phyloP scores from a whole-genome alignment of 257 asterid genomes.

The Primulina tabacum region DNA sequence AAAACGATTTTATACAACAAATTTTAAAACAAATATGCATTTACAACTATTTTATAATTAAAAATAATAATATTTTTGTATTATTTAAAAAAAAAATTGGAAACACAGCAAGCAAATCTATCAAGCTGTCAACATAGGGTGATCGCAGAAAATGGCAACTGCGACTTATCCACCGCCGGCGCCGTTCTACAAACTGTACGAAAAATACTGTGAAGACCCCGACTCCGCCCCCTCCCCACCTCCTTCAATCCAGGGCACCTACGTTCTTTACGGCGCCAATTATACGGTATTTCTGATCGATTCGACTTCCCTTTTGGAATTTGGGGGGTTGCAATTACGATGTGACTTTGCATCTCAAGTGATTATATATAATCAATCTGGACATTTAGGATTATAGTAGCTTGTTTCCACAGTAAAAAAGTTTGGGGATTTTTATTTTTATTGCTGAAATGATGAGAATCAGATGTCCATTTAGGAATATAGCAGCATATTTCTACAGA shows the following conservation, averaged over 20 bases:
- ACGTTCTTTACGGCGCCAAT: constrained; percentile 71
- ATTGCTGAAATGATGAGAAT: not conserved
- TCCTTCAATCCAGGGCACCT: constrained; percentile 69
- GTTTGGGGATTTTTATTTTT: not conserved
- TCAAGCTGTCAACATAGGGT: not conserved
- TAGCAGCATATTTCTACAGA: constrained; percentile 5
- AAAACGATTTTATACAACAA: too few species aligned
- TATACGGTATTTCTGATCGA: constrained; percentile 49
- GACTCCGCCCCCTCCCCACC: constrained; percentile 84
- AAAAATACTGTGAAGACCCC: constrained; percentile 58
- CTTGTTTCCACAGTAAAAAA: not conserved
- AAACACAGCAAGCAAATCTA: too few species aligned
- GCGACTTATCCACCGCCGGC: constrained; percentile 98
- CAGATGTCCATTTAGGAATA: not conserved
- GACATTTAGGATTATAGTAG: too few species aligned
- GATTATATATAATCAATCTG: not conserved
- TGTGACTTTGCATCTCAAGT: not conserved
- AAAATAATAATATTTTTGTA: too few species aligned
- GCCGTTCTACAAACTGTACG: constrained; percentile 78
- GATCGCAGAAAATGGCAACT: constrained; percentile 51
- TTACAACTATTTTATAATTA: too few species aligned
- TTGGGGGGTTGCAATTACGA: not conserved
- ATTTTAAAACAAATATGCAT: too few species aligned
- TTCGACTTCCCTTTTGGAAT: not conserved
- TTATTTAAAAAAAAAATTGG: too few species aligned